phyloP scores from a whole-genome alignment of 1,139 yeast species.

The Suhomyces chickasaworum region DNA sequence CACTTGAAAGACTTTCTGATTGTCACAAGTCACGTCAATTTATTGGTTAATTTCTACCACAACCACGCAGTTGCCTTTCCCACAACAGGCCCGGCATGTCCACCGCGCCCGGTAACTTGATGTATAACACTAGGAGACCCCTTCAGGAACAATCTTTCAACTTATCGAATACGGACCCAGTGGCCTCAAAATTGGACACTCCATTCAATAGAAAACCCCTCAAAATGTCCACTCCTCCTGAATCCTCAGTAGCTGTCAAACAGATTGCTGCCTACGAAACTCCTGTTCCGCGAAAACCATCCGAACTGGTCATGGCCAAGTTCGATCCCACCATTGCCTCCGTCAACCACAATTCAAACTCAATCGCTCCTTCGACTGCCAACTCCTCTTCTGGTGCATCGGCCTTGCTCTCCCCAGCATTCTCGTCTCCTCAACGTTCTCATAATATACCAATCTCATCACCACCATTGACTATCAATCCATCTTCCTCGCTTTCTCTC shows the following conservation, averaged over 20 bases:
- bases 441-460: conserved; percentile 7
- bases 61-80: not conserved
- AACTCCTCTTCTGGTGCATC: conserved; percentile 6
- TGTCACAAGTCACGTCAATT: not conserved
- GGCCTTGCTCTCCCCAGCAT: conserved; percentile 49
- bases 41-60: not conserved
- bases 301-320: conserved; percentile 1
- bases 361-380: not conserved
- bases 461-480: conserved; percentile 20
- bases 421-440: conserved; percentile 44
- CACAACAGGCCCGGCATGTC: conserved; percentile 7
- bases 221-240: conserved; percentile 44
- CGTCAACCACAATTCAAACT: conserved; percentile 2
- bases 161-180: conserved; percentile 7
- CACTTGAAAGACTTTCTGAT: too few species aligned
- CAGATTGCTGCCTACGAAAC: conserved; percentile 21
- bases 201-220: conserved; percentile 21
- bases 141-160: conserved; percentile 20
- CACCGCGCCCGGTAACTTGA: conserved; percentile 14
- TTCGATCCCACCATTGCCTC: conserved; percentile 12
- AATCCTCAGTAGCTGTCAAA: conserved; percentile 19
- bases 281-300: conserved; percentile 18
- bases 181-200: conserved; percentile 19
- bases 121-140: conserved; percentile 19
- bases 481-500: conserved; percentile 18